Percentiles rank a stretch among this genome's conserved stretches.
Conservation (phyloP, 257 asterid genomes). For the Fraxinus pennsylvanica region DNA sequence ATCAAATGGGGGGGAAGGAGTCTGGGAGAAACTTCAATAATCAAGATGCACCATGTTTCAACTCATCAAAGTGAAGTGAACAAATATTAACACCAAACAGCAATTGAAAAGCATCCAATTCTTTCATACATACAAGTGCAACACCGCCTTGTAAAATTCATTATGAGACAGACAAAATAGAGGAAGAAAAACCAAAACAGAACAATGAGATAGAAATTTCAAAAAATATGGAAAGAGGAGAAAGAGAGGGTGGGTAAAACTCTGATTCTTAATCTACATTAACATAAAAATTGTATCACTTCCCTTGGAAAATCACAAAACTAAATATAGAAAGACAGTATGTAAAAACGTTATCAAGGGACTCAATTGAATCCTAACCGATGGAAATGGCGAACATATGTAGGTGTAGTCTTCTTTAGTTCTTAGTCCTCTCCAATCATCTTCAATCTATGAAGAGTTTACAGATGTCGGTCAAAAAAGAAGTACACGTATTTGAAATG, state of each 20-base stretch:
- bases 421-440: no score
- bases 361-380: background rate
- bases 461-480: no score
- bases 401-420: no score
- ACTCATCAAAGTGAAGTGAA: no score
- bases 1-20: background rate
- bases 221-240: background rate
- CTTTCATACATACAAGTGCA: background rate
- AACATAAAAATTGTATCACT: background rate
- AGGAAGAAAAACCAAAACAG: no score
- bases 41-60: background rate
- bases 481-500: no score
- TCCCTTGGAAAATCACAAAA: background rate
- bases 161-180: no score
- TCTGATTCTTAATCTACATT: background rate
- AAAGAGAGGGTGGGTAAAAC: background rate
- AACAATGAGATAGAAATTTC: background rate
- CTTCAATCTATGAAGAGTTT: no score
- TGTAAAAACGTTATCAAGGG: background rate
- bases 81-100: background rate
- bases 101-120: constrained; percentile 6
- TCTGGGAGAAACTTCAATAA: background rate
- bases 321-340: background rate
- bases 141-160: constrained; percentile 4
- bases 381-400: no score